phyloP scores from a whole-genome alignment of 2,329 filamentous ascomycete species.

The Trichoderma oligosporum region DNA sequence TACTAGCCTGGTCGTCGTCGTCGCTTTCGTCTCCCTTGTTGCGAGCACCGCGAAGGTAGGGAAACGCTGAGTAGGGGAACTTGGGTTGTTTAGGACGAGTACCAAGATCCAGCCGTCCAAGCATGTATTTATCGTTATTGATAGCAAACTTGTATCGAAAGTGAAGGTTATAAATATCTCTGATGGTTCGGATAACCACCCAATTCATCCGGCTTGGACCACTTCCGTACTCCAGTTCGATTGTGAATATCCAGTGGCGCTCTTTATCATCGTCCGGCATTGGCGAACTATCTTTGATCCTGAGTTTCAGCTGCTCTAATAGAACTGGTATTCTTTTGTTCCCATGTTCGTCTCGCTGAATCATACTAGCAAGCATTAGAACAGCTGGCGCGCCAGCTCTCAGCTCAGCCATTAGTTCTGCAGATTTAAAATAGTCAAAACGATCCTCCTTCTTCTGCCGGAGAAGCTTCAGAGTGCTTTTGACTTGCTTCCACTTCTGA shows the following conservation, averaged over 20 bases:
- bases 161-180: constrained; percentile 90
- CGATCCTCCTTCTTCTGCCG: constrained; percentile 81
- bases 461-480: constrained; percentile 77
- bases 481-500: constrained; percentile 89
- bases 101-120: constrained; percentile 62
- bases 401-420: constrained; percentile 92
- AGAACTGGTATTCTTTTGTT: constrained; percentile 93
- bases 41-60: constrained; percentile 78
- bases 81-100: constrained; percentile 76
- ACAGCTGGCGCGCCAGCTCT: constrained; percentile 89
- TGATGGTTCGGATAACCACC: constrained; percentile 81
- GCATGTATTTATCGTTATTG: constrained; percentile 77
- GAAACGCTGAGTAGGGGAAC: constrained; percentile 85
- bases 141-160: constrained; percentile 87
- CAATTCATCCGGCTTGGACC: constrained; percentile 95
- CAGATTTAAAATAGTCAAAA: constrained; percentile 91
- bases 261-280: constrained; percentile 60
- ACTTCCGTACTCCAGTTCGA: constrained; percentile 93
- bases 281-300: constrained; percentile 73
- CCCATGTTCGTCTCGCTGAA: constrained; percentile 93
- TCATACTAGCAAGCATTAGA: constrained; percentile 93
- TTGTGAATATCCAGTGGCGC: constrained; percentile 80
- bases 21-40: constrained; percentile 77
- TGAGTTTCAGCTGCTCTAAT: constrained; percentile 88
- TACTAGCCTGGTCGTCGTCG: constrained; percentile 47